Evolutionary conservation across 495 filamentous ascomycete genomes (phyloP).

Genomic region (Glutinoglossum americanum): DNA sequence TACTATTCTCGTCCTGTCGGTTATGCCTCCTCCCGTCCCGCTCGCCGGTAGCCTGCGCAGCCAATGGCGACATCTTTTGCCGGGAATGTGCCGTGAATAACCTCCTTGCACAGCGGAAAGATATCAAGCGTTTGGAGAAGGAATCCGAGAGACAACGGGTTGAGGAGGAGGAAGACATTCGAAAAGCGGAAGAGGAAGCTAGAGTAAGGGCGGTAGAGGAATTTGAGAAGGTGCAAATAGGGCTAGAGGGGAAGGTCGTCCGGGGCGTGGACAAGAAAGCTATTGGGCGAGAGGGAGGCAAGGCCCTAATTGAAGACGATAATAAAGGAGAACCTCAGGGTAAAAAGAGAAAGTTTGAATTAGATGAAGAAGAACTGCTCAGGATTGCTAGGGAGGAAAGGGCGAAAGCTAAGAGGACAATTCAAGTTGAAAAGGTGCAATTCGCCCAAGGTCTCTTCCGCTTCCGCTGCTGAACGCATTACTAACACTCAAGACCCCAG

Average conservation of each 20-base stretch:
- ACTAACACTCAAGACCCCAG: background rate
- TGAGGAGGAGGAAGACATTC: slow-evolving; percentile 30
- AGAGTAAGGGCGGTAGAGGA: slow-evolving; percentile 16
- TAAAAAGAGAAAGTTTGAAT: slow-evolving; percentile 58
- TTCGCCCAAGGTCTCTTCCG: background rate
- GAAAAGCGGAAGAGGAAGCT: slow-evolving; percentile 27
- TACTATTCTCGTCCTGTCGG: slow-evolving; percentile 76
- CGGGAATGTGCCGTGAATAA: slow-evolving; percentile 85
- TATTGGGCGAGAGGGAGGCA: slow-evolving; percentile 20
- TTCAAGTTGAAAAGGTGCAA: slow-evolving; percentile 54
- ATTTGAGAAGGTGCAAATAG: slow-evolving; percentile 34
- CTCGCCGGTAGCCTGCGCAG: slow-evolving; percentile 51
- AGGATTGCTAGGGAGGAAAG: slow-evolving; percentile 48
- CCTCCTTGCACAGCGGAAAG: slow-evolving; percentile 73
- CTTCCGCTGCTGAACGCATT: background rate
- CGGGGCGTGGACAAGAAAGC: slow-evolving; percentile 15
- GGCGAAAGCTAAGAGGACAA: slow-evolving; percentile 39
- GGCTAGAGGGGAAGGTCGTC: slow-evolving; percentile 33
- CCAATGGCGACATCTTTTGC: slow-evolving; percentile 85
- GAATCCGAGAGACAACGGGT: slow-evolving; percentile 34
- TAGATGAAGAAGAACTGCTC: slow-evolving; percentile 61
- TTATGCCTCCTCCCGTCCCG: slow-evolving; percentile 73
- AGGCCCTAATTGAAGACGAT: slow-evolving; percentile 22
- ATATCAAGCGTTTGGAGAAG: slow-evolving; percentile 67
- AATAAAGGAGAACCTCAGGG: slow-evolving; percentile 17